Evolutionary conservation across 352 stramenopile genomes (phyloP).

Genomic region (Globisporangium megalacanthum): DNA sequence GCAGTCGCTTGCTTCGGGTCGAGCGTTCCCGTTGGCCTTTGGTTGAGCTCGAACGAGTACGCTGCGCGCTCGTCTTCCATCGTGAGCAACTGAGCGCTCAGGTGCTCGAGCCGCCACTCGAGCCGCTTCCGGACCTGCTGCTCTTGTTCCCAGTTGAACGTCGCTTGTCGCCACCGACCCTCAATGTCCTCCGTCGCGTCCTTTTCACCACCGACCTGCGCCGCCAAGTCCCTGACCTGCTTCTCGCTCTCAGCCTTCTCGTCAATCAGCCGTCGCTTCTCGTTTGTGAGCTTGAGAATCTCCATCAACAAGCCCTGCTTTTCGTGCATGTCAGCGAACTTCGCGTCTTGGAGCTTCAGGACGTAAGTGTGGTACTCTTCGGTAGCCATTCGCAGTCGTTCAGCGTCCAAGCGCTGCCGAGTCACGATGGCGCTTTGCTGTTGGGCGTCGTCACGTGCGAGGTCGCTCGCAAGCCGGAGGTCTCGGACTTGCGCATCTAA

Average conservation of each 20-base stretch:
- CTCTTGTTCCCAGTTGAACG: conserved; percentile 52
- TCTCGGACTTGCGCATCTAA: background rate
- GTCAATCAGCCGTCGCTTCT: conserved; percentile 22
- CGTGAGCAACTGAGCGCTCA: conserved; percentile 25
- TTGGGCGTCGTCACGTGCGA: background rate
- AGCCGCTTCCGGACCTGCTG: conserved; percentile 25
- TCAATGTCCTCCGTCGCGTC: conserved; percentile 50
- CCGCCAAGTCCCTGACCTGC: conserved; percentile 15
- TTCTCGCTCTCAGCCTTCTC: conserved; percentile 27
- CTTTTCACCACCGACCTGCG: conserved; percentile 45
- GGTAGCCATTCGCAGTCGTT: conserved; percentile 2
- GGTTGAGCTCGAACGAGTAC: conserved; percentile 36
- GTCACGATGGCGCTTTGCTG: background rate
- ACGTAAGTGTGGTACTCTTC: background rate
- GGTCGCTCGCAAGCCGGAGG: background rate
- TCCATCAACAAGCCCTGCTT: conserved; percentile 41
- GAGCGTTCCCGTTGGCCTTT: conserved; percentile 26
- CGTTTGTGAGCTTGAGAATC: conserved; percentile 45
- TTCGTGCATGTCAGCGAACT: conserved; percentile 23
- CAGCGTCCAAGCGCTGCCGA: background rate
- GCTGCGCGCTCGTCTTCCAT: conserved; percentile 52
- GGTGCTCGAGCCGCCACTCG: conserved; percentile 31
- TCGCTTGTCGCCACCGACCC: conserved; percentile 40
- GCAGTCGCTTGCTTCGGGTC: conserved; percentile 23
- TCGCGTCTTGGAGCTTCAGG: conserved; percentile 15